A percentile compares a stretch with the other conserved stretches of the same genome.
Conservation (phyloP, 768 basidiomycete genomes). For the Xerocomellus amylosporus region DNA sequence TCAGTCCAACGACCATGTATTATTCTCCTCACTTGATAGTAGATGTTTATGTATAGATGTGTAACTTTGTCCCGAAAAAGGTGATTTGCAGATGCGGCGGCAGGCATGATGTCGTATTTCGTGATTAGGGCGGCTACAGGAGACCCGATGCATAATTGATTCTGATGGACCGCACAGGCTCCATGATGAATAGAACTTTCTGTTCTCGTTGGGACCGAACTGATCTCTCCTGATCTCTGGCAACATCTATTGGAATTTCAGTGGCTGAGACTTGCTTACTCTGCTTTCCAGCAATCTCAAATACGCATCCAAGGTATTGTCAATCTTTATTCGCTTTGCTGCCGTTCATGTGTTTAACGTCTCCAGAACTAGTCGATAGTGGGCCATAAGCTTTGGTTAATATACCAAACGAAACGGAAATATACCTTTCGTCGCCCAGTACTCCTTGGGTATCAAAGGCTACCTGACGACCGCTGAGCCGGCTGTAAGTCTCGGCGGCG, state of each 20-base stretch:
- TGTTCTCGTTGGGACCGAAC: conserved; percentile 87
- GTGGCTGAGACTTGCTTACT: conserved; percentile 42
- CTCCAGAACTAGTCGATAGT: conserved; percentile 63
- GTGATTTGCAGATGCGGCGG: too few relatives aligned
- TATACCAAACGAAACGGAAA: conserved; percentile 1
- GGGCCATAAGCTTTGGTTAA: not conserved
- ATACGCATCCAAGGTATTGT: conserved; percentile 94
- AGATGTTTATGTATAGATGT: too few relatives aligned
- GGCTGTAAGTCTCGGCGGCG: conserved; percentile 67
- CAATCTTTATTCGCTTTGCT: conserved; percentile 78
- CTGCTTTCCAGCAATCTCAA: conserved; percentile 85
- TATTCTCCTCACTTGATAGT: too few relatives aligned
- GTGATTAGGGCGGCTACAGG: not conserved
- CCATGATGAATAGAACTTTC: conserved; percentile 88
- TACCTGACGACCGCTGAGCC: conserved; percentile 71
- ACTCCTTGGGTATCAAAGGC: conserved; percentile 57
- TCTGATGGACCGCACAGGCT: not conserved
- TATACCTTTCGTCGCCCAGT: conserved; percentile 68
- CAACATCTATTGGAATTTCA: conserved; percentile 69
- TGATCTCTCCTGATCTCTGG: conserved; percentile 89
- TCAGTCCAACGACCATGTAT: too few relatives aligned
- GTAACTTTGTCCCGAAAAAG: too few relatives aligned
- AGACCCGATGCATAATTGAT: not conserved
- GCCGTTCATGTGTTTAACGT: conserved; percentile 72
- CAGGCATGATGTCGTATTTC: too few relatives aligned